Base-by-base conservation (phyloP, 768 basidiomycete genomes). In the Saitozyma podzolica region DNA sequence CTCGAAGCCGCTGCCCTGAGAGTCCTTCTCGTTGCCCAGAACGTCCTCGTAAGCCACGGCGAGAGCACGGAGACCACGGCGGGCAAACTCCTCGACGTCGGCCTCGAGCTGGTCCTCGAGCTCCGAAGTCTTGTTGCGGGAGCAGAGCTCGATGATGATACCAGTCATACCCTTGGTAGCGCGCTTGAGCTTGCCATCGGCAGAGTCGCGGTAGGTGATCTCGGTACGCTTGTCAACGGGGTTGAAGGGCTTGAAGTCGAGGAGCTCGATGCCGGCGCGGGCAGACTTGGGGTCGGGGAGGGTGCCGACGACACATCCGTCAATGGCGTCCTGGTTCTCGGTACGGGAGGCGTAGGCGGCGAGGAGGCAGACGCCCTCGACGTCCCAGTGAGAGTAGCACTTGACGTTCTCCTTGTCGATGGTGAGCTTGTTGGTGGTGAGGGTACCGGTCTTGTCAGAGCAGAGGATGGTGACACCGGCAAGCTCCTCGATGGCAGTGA, bases 151-250 rank as follows among this genome's bases (percentile, higher is more conserved):
- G 77, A 96, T 93, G 84, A 97, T 92, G 81, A 92, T 89, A 83
- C 93, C 95, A 50, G 95, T 98, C 95, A 98, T 98, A 80, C 95
- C 95, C 88, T 98, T 98, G 79, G 95, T 96, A 75, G 95, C 95
- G 75, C 95, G 91, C 87, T 95, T 96, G 71, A 98, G 86, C 81
- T 89, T 91, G 81, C 95, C 95, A 8, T 91, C 84, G 13, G 54
- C 56, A 80, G 93, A 89, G 80, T 96, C 94, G 53, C 86, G 88
- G 84, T 97, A 98, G 54, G 95, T 98, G 80, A 95, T 94, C 83
- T 97, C 95, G 63, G 95, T 98, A 77, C 94, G 91, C 85, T 97
- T 97, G 85, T 95, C 92, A 72, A 94, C 92, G 55, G 95, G 95
- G 85, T 97, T 96, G 86, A 97, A 98, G 6, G 94, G 94, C 84